Evolutionary conservation across 352 stramenopile genomes (phyloP).

Genomic region (Phytopythium ostracodes): DNA sequence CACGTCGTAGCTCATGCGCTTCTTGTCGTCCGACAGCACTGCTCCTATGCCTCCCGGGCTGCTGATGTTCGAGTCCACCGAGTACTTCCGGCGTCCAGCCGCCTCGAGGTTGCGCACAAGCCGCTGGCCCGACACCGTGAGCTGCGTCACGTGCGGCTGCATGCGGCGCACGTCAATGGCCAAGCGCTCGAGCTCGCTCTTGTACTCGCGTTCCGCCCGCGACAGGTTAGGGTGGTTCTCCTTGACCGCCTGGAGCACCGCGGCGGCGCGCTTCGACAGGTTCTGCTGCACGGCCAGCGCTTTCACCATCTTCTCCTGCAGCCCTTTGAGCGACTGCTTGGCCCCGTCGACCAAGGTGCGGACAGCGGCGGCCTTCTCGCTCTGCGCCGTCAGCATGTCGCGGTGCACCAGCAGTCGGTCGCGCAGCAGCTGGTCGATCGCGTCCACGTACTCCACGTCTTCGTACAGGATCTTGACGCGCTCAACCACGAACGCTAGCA

Average conservation of each 20-base stretch:
- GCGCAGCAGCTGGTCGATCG: slow-evolving; percentile 60
- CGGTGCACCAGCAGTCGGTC: slow-evolving; percentile 50
- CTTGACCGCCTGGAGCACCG: slow-evolving; percentile 73
- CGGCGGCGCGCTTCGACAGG: slow-evolving; percentile 69
- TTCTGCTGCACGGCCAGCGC: slow-evolving; percentile 69
- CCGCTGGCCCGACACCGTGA: slow-evolving; percentile 63
- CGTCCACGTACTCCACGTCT: slow-evolving; percentile 73
- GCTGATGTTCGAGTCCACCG: slow-evolving; percentile 5
- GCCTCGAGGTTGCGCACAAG: slow-evolving; percentile 47
- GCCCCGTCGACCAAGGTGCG: slow-evolving; percentile 29
- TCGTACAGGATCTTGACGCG: slow-evolving; percentile 74
- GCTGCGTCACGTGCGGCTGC: slow-evolving; percentile 63
- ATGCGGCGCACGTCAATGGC: slow-evolving; percentile 57
- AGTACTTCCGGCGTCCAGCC: background rate
- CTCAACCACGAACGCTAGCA: slow-evolving; percentile 72
- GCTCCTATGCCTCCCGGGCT: background rate
- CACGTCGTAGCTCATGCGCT: slow-evolving; percentile 81
- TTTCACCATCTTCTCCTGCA: slow-evolving; percentile 53
- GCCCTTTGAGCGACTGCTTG: slow-evolving; percentile 27
- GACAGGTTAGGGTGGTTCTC: slow-evolving; percentile 80
- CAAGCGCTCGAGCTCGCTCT: slow-evolving; percentile 65
- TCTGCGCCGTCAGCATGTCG: slow-evolving; percentile 58
- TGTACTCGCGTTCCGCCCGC: slow-evolving; percentile 66
- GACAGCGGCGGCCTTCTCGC: slow-evolving; percentile 36
- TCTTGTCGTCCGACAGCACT: slow-evolving; percentile 62